A percentile compares a stretch with the other conserved stretches of the same genome.
phyloP scores from a whole-genome alignment of 1,284 basidiomycete genomes.

The Peniophora sp. region DNA sequence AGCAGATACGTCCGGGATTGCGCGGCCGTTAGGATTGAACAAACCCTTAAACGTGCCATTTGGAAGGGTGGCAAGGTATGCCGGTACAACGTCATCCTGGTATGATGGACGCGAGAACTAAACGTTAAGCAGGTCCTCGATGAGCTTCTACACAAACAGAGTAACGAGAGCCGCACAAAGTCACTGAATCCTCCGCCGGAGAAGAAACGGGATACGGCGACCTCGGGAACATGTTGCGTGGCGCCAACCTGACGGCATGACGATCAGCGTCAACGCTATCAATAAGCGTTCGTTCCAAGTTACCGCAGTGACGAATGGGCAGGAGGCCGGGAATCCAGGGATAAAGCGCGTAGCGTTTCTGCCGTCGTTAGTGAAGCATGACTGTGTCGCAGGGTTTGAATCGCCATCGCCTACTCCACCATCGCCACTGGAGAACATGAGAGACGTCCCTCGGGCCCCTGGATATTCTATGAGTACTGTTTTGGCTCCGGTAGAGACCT shows the following conservation, averaged over 20 bases:
- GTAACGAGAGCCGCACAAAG: background rate
- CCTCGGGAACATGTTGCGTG: slow-evolving; percentile 42
- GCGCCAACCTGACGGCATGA: slow-evolving; percentile 51
- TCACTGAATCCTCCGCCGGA: background rate
- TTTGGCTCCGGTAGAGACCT: too few relatives aligned
- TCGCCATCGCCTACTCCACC: slow-evolving; percentile 30
- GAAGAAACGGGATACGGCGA: slow-evolving; percentile 15
- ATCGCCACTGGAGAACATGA: slow-evolving; percentile 37
- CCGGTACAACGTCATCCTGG: background rate
- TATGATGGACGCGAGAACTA: background rate
- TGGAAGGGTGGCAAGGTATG: background rate
- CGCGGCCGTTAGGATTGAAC: background rate
- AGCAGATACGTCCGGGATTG: background rate
- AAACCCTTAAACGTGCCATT: background rate
- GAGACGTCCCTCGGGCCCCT: slow-evolving; percentile 34
- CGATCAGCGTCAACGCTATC: too few relatives aligned
- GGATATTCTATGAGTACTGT: too few relatives aligned
- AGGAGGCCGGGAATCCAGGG: slow-evolving; percentile 34
- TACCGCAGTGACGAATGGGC: slow-evolving; percentile 1
- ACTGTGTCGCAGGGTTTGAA: slow-evolving; percentile 36
- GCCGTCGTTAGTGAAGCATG: slow-evolving; percentile 33
- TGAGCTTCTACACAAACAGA: too few relatives aligned
- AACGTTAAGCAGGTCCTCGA: background rate
- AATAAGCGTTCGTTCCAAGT: too few relatives aligned
- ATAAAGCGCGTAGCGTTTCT: slow-evolving; percentile 28